phyloP scores from a whole-genome alignment of 202 grass and related monocot genomes.

The Elaeis oleifera region DNA sequence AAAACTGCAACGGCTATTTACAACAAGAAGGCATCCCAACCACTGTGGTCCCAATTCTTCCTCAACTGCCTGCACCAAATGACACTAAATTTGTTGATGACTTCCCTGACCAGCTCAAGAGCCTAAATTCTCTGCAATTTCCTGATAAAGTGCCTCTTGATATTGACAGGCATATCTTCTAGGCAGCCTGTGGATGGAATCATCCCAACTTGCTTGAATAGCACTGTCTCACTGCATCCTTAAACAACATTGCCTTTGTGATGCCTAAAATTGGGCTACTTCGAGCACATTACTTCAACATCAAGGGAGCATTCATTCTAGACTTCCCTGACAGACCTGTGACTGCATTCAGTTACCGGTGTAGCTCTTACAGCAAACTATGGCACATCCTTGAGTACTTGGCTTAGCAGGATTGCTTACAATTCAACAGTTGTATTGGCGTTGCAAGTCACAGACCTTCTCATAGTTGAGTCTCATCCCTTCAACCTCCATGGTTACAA shows the following conservation, averaged over 20 bases:
- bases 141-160: too few relatives aligned
- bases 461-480: constrained; percentile 2
- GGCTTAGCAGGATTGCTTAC: not conserved
- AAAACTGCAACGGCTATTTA: too few relatives aligned
- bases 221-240: too few relatives aligned
- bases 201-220: not conserved
- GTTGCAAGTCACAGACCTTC: constrained; percentile 3
- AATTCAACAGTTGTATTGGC: not conserved
- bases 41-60: too few relatives aligned
- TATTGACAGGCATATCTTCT: not conserved
- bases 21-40: too few relatives aligned
- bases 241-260: constrained; percentile 10
- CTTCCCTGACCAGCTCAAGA: too few relatives aligned
- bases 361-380: not conserved
- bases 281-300: constrained; percentile 8
- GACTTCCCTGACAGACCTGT: constrained; percentile 5
- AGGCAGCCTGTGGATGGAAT: not conserved
- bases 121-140: too few relatives aligned
- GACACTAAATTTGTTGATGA: too few relatives aligned
- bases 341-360: constrained; percentile 1
- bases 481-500: constrained; percentile 15
- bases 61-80: too few relatives aligned
- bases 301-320: constrained; percentile 3
- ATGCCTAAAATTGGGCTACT: constrained; percentile 6
- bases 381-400: not conserved